Conservation (phyloP, 23 red algal species). For the Chondrus crispus region DNA sequence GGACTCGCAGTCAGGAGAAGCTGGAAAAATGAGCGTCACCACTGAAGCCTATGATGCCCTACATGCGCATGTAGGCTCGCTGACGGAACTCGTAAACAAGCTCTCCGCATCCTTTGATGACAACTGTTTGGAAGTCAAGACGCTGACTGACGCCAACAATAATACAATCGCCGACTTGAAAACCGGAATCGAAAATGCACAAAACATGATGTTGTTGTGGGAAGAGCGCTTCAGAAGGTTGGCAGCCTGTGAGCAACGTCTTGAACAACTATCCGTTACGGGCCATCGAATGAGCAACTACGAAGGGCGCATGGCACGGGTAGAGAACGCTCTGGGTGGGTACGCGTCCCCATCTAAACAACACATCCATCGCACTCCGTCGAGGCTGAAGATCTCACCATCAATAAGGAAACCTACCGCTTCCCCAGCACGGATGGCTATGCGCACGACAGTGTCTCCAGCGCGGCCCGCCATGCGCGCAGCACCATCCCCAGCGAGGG, state of each 20-base stretch:
- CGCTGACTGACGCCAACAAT: background rate
- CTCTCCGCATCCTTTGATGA: slow-evolving; percentile 11
- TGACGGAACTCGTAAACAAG: slow-evolving; percentile 26
- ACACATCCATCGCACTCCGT: background rate
- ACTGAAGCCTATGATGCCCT: slow-evolving; percentile 4
- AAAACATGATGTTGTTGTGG: slow-evolving; percentile 58
- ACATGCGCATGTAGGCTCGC: slow-evolving; percentile 18
- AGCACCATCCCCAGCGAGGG: background rate
- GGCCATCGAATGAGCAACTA: background rate
- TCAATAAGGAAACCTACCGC: background rate
- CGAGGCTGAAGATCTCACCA: background rate
- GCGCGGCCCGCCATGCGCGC: background rate
- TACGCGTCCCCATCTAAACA: background rate
- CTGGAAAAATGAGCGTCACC: background rate
- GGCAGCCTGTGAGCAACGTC: background rate
- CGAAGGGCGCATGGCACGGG: background rate
- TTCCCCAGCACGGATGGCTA: background rate
- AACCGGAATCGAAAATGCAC: slow-evolving; percentile 19
- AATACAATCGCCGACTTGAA: slow-evolving; percentile 4
- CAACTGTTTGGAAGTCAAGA: slow-evolving; percentile 14
- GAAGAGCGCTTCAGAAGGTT: slow-evolving; percentile 44
- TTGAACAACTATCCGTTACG: background rate
- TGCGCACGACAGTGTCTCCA: background rate
- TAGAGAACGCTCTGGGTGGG: background rate
- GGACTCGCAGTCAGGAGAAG: too few species aligned